These are phyloP conservation scores for Diaporthe ampelina DNA, from an alignment of 2,329 filamentous ascomycete species.

Conservation along the genomic window DNA sequence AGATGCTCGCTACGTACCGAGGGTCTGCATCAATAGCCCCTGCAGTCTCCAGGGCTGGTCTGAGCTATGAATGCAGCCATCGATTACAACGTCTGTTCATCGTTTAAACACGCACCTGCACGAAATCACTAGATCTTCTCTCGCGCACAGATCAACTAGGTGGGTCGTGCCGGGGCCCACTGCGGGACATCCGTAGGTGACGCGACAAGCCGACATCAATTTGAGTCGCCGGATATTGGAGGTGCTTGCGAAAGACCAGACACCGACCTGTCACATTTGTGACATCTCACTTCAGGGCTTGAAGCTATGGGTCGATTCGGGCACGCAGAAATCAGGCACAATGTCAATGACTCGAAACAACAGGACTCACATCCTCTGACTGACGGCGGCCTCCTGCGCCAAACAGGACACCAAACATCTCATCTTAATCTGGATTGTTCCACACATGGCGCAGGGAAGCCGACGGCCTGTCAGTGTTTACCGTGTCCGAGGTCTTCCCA, in stretches of 20 bases:
- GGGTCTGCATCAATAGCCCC: slow-evolving; percentile 26
- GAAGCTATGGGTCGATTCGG: slow-evolving; percentile 19
- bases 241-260: slow-evolving; percentile 25
- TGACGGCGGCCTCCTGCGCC: slow-evolving; percentile 5
- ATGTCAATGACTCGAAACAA: slow-evolving; percentile 31
- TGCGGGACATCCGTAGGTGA: slow-evolving; percentile 22
- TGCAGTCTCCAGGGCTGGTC: slow-evolving; percentile 18
- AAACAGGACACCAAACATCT: slow-evolving; percentile 21
- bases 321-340: slow-evolving; percentile 3
- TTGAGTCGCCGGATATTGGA: slow-evolving; percentile 31
- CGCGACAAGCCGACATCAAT: slow-evolving; percentile 23
- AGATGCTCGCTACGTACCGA: neutral
- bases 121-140: neutral
- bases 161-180: slow-evolving; percentile 14
- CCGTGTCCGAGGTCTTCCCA: neutral
- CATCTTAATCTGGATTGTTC: slow-evolving; percentile 8
- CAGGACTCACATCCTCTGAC: neutral
- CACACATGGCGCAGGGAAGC: neutral
- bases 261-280: slow-evolving; percentile 30
- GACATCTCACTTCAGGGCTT: slow-evolving; percentile 28
- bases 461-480: neutral
- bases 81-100: neutral
- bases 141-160: slow-evolving; percentile 3
- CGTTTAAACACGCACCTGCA: neutral
- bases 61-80: neutral